Evolutionary conservation across 768 basidiomycete genomes (phyloP).

Genomic region (Leccinum disarticulatum): DNA sequence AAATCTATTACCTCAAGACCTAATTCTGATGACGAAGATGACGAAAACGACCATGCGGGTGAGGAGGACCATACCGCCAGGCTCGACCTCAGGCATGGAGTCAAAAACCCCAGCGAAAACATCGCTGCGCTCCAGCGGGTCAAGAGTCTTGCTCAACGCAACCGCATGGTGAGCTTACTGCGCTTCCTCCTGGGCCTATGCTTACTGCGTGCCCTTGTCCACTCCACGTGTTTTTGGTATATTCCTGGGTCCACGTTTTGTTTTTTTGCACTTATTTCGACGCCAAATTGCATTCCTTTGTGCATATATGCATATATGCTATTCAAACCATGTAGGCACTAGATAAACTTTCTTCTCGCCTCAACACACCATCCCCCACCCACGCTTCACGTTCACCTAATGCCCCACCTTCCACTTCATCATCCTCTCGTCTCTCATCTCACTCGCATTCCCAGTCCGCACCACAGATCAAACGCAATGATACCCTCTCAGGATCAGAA

Average conservation of each 20-base stretch:
- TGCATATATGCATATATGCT: constrained; percentile 30
- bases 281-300: constrained; percentile 3
- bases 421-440: constrained; percentile 37
- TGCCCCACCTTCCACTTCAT: constrained; percentile 31
- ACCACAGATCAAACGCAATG: constrained; percentile 29
- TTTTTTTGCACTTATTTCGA: constrained; percentile 5
- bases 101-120: constrained; percentile 50
- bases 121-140: constrained; percentile 63
- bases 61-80: constrained; percentile 68
- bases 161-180: constrained; percentile 59
- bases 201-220: constrained; percentile 29
- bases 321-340: constrained; percentile 45
- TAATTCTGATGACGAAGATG: constrained; percentile 46
- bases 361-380: constrained; percentile 57
- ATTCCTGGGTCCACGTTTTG: constrained; percentile 9
- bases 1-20: constrained; percentile 33
- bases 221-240: constrained; percentile 32
- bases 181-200: constrained; percentile 18
- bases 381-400: constrained; percentile 40
- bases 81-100: constrained; percentile 38
- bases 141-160: constrained; percentile 67
- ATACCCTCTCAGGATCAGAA: constrained; percentile 70
- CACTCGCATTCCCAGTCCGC: constrained; percentile 31
- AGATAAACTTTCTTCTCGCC: constrained; percentile 64
- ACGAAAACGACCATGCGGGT: constrained; percentile 48